Evolutionary conservation across 2,329 filamentous ascomycete genomes (phyloP), one percentile per base, ranked within the genome.

Genomic region (Penicillium frequentans): DNA sequence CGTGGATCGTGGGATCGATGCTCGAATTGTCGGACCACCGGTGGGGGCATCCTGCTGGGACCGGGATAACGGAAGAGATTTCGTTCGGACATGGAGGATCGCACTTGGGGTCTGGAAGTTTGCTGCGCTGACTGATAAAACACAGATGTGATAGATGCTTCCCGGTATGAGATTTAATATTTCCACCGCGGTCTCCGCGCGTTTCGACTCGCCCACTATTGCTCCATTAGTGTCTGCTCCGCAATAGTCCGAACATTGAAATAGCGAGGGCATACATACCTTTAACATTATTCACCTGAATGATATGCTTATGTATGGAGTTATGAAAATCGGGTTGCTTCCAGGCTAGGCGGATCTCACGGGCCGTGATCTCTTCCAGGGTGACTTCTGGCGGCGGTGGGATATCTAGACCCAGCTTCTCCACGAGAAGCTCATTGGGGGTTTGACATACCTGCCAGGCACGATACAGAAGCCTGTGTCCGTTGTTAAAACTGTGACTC

Each of bases 271-370:
- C 29, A 39, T 76, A 95, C 29, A 39, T 76, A 95, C 91, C 90
- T 78, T 91, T 91, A 44, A 93, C 88, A 43, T 93, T 93, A 75
- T 99, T 98, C 63, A 99, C 88, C 72, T 96, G 91, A 52, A 99
- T 91, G 46, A 93, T 84, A 71, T 96, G 95, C 76, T 93, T 96
- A 52, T 91, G 84, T 53, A 96, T 90, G 3, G 90, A 84, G 60
- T 82, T 81, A 44, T 84, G 80, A 62, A 81, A 80, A 61, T 85
- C 84, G 0, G 90, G 88, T 58, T 88, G 85, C 60, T 92, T 91
- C 95, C 95, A 99, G 73, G 93, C 92, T 44, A 99, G 82, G 29
- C 93, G 90, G 31, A 96, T 90, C 55, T 92, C 90, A 72, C 96
- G 90, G 27, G 90, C 84, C 65, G 89, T 90, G 67, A 99, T 95